These are phyloP conservation scores for Pascua sp. DNA, from an alignment of 1,284 basidiomycete species.

Conservation along the genomic window DNA sequence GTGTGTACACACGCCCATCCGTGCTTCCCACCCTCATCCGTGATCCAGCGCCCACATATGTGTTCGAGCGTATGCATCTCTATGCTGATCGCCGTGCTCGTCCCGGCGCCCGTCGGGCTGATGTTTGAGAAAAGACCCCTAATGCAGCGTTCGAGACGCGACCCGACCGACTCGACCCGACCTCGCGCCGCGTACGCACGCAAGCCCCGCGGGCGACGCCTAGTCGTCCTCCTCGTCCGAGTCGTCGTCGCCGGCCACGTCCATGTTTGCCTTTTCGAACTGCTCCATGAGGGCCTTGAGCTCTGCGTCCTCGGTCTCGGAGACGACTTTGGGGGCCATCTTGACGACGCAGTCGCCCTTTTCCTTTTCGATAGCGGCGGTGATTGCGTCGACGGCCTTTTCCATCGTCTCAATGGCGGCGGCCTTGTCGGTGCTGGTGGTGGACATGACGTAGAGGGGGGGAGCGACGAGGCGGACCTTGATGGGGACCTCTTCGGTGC, in stretches of 20 bases:
- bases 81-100: no score
- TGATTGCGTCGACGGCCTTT: slow-evolving; percentile 87
- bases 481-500: slow-evolving; percentile 88
- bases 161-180: no score
- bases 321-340: slow-evolving; percentile 98
- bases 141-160: no score
- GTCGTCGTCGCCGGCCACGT: slow-evolving; percentile 84
- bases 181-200: no score
- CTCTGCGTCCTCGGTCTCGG: slow-evolving; percentile 94
- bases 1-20: no score
- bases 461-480: slow-evolving; percentile 97
- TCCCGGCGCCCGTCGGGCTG: no score
- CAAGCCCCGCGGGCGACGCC: background rate
- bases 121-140: no score
- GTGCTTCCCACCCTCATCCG: no score
- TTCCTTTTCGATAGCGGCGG: slow-evolving; percentile 73
- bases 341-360: slow-evolving; percentile 87
- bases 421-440: slow-evolving; percentile 94
- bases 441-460: slow-evolving; percentile 91
- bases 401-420: slow-evolving; percentile 91
- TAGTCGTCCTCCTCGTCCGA: slow-evolving; percentile 46
- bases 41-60: no score
- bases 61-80: no score
- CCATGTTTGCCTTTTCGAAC: slow-evolving; percentile 83
- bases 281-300: slow-evolving; percentile 92